Percentiles rank a stretch among this genome's conserved stretches.
Evolutionary conservation across 2,329 filamentous ascomycete species (phyloP).

Genomic region (Dryadomyces quercus-mongolicae): DNA sequence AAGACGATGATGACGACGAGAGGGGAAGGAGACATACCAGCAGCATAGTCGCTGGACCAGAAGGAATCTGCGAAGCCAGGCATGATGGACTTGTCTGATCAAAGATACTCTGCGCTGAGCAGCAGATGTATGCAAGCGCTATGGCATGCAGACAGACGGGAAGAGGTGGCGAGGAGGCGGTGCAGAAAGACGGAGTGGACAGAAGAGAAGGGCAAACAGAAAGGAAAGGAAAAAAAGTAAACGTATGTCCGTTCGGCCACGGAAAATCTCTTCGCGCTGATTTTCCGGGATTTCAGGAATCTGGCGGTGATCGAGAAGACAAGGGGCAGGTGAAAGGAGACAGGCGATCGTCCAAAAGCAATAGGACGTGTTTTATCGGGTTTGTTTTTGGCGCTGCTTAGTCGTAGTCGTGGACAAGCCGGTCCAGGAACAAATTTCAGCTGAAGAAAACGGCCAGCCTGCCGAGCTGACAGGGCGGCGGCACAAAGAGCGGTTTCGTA

Average conservation of each 20-base stretch:
- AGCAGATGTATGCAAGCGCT: neutral
- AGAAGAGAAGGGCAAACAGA: too few relatives aligned
- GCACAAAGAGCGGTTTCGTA: neutral
- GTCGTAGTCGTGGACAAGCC: neutral
- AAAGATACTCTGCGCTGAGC: neutral
- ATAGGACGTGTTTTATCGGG: too few relatives aligned
- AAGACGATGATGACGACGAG: neutral
- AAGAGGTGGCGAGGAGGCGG: too few relatives aligned
- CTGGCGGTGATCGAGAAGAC: neutral
- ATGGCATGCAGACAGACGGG: neutral
- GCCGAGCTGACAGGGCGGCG: neutral
- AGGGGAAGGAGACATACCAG: slow-evolving; percentile 41
- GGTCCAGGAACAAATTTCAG: neutral
- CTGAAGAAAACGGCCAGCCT: neutral
- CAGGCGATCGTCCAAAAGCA: too few relatives aligned
- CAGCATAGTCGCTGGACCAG: slow-evolving; percentile 96
- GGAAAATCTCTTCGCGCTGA: neutral
- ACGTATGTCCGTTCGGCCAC: neutral
- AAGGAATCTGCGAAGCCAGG: slow-evolving; percentile 90
- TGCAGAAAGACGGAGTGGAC: too few relatives aligned
- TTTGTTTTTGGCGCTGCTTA: too few relatives aligned
- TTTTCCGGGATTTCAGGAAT: neutral
- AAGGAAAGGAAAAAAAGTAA: neutral
- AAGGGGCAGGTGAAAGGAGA: neutral
- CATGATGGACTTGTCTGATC: slow-evolving; percentile 40